Percentiles rank a stretch among this genome's conserved stretches.
Conservation (phyloP, 345 rosid genomes). For the Heritiera fomes region DNA sequence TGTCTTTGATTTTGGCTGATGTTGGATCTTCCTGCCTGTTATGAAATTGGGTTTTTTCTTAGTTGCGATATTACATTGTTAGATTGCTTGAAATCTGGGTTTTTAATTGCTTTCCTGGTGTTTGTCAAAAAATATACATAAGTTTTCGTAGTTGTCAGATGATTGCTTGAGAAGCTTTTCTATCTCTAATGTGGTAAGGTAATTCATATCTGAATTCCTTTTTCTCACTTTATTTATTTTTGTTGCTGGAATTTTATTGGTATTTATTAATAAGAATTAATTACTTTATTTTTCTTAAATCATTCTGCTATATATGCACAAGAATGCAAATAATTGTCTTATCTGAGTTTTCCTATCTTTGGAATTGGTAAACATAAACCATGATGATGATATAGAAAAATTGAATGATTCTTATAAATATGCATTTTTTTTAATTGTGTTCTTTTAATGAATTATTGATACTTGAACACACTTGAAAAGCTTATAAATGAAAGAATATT, state of each 20-base stretch:
- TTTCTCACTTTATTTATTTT: not conserved
- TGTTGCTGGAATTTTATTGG: not conserved
- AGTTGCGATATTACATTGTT: not conserved
- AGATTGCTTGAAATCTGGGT: not conserved
- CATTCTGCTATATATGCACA: too few species aligned
- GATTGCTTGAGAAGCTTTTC: not conserved
- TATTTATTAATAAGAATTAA: not conserved
- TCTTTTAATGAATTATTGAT: not conserved
- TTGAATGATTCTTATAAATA: not conserved
- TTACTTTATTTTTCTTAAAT: not conserved
- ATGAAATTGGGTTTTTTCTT: not conserved
- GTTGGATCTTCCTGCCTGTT: not conserved
- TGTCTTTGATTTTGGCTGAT: conserved; percentile 8
- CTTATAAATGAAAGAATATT: not conserved
- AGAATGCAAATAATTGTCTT: not conserved
- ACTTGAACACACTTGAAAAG: not conserved
- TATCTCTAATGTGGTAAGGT: not conserved
- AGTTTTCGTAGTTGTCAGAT: not conserved
- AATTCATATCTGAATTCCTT: not conserved
- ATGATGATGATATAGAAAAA: not conserved
- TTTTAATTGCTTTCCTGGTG: conserved; percentile 5
- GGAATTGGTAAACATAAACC: not conserved
- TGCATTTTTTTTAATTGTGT: not conserved
- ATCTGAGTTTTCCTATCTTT: not conserved
- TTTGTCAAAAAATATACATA: not conserved